Evolutionary conservation across 225 moss, liverwort and hornwort genomes (phyloP).

Genomic region (Antitrichia curtipendula): DNA sequence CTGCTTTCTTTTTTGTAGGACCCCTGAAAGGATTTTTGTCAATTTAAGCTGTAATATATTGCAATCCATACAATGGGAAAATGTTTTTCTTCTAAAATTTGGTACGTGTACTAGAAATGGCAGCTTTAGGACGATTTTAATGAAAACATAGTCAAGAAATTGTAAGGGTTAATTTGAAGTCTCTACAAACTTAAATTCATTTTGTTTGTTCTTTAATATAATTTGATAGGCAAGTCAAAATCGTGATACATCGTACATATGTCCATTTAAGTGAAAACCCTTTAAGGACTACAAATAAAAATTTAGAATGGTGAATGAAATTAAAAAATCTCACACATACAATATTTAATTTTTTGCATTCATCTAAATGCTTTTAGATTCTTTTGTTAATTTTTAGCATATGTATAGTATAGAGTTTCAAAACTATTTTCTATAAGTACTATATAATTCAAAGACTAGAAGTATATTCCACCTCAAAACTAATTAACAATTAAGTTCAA

Average conservation of each 20-base stretch:
- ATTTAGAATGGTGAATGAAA: not conserved
- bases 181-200: not conserved
- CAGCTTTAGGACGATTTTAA: no score
- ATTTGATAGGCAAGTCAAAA: not conserved
- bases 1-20: no score
- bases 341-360: not conserved
- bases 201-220: not conserved
- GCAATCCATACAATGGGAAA: no score
- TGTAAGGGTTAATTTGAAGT: no score
- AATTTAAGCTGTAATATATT: no score
- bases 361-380: not conserved
- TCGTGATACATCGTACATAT: not conserved
- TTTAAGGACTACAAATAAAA: not conserved
- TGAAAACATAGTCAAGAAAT: no score
- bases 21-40: no score
- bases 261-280: not conserved
- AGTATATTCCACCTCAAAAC: not conserved
- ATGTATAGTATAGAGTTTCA: not conserved
- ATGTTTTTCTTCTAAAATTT: no score
- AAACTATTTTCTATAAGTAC: not conserved
- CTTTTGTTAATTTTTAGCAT: not conserved
- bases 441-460: not conserved
- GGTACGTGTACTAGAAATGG: no score
- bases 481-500: not conserved
- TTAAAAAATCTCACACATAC: accelerated